Percentiles rank a stretch among this genome's conserved stretches.
These are phyloP conservation scores for Diaporthe australafricana DNA, from an alignment of 2,329 filamentous ascomycete genomes.

Conservation along the genomic window DNA sequence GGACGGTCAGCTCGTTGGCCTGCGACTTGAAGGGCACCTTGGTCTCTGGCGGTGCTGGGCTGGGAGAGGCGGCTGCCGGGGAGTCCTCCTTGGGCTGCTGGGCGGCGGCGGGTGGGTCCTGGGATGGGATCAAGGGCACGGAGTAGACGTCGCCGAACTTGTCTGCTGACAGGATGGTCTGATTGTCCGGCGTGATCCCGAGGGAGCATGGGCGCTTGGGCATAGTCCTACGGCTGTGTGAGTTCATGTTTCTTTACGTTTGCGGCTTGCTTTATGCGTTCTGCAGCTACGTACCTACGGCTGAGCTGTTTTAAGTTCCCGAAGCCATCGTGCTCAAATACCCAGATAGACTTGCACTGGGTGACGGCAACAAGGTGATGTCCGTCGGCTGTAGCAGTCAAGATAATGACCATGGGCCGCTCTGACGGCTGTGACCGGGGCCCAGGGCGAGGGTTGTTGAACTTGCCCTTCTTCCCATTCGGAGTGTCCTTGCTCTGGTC, in stretches of 20 bases:
- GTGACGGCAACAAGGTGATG: slow-evolving; percentile 82
- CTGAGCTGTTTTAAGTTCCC: slow-evolving; percentile 76
- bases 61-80: slow-evolving; percentile 40
- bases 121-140: slow-evolving; percentile 73
- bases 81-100: slow-evolving; percentile 28
- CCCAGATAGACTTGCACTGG: slow-evolving; percentile 90
- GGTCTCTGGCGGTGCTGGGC: slow-evolving; percentile 33
- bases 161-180: slow-evolving; percentile 84
- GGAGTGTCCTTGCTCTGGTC: slow-evolving; percentile 40
- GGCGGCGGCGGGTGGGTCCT: slow-evolving; percentile 33
- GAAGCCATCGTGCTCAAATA: slow-evolving; percentile 75
- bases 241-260: background rate
- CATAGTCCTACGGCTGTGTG: slow-evolving; percentile 71
- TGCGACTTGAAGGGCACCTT: slow-evolving; percentile 57
- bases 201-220: slow-evolving; percentile 89
- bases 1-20: slow-evolving; percentile 71
- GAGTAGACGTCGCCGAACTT: slow-evolving; percentile 98
- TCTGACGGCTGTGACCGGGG: slow-evolving; percentile 32
- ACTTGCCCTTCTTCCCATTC: slow-evolving; percentile 44
- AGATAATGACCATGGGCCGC: slow-evolving; percentile 68
- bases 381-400: slow-evolving; percentile 73
- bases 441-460: slow-evolving; percentile 38
- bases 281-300: slow-evolving; percentile 68
- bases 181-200: slow-evolving; percentile 74
- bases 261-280: background rate